Evolutionary conservation across 2,329 filamentous ascomycete species (phyloP).

Genomic region (Cordyceps cicadae): DNA sequence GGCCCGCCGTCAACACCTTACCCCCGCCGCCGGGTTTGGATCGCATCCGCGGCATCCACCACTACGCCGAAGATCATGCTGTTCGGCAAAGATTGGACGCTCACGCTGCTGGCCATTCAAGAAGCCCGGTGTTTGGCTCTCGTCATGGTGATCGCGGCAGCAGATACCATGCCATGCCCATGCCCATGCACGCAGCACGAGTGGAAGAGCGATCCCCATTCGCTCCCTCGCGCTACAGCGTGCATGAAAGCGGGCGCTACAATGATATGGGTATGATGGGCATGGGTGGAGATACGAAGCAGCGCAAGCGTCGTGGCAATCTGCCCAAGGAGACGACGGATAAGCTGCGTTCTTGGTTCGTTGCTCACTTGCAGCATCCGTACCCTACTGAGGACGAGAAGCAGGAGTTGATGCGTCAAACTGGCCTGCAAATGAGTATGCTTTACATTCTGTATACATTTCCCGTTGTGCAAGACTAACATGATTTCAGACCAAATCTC

Average conservation of each 20-base stretch:
- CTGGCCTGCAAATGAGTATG: slow-evolving; percentile 70
- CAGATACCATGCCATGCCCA: slow-evolving; percentile 38
- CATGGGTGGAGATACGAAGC: slow-evolving; percentile 38
- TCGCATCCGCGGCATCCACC: slow-evolving; percentile 16
- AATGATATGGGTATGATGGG: slow-evolving; percentile 30
- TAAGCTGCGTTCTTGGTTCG: slow-evolving; percentile 71
- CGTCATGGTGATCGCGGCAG: slow-evolving; percentile 30
- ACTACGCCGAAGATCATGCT: slow-evolving; percentile 23
- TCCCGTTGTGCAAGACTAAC: slow-evolving; percentile 12
- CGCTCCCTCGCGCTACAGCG: slow-evolving; percentile 31
- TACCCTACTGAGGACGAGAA: slow-evolving; percentile 88
- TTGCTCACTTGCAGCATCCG: slow-evolving; percentile 67
- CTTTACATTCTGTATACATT: slow-evolving; percentile 19
- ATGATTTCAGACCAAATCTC: slow-evolving; percentile 54
- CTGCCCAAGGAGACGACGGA: slow-evolving; percentile 86
- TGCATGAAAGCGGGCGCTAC: slow-evolving; percentile 33
- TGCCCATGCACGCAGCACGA: slow-evolving; percentile 35
- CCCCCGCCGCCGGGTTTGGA: slow-evolving; percentile 30
- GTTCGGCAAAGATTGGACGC: background rate
- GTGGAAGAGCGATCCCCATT: slow-evolving; percentile 37
- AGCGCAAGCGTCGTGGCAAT: slow-evolving; percentile 66
- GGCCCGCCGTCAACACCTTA: slow-evolving; percentile 33
- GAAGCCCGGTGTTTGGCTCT: slow-evolving; percentile 22
- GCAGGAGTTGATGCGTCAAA: slow-evolving; percentile 67
- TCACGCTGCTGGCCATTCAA: background rate